These are phyloP conservation scores for Inga leiocalycina DNA, from an alignment of 306 rosid species.

Conservation along the genomic window DNA sequence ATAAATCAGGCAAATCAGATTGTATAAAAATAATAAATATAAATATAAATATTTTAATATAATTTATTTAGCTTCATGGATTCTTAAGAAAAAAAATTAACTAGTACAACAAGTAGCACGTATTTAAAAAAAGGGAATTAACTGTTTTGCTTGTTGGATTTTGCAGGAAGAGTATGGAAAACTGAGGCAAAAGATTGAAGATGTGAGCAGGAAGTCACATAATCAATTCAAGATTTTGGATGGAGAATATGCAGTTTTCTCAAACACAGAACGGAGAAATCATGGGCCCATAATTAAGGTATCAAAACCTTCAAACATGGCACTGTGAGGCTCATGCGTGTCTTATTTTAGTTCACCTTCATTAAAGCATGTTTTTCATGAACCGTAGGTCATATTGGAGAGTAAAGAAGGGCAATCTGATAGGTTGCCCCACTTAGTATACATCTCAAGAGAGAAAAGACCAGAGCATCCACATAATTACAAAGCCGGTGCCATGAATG, in stretches of 20 bases:
- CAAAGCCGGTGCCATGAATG: conserved; percentile 90
- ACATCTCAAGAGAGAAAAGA: conserved; percentile 65
- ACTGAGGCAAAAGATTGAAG: conserved; percentile 44
- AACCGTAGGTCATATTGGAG: conserved; percentile 58
- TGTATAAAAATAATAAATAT: no score
- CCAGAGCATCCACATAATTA: conserved; percentile 53
- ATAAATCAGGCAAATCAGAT: no score
- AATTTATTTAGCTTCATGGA: no score
- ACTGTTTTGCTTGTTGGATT: neutral
- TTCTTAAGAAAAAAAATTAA: no score
- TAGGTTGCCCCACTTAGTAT: conserved; percentile 52
- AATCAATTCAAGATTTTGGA: neutral
- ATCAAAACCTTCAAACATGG: neutral
- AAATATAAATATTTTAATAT: no score
- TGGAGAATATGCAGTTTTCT: conserved; percentile 46
- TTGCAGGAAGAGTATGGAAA: conserved; percentile 58
- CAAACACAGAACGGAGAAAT: conserved; percentile 32
- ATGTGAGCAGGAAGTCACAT: conserved; percentile 21
- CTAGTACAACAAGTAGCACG: no score
- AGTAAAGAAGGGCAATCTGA: conserved; percentile 39
- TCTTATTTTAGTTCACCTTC: neutral
- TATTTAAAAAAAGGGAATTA: neutral
- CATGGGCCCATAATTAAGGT: conserved; percentile 73
- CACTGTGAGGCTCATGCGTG: neutral
- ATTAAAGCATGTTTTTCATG: neutral